These are phyloP conservation scores for Neckera pumila DNA, from an alignment of 225 moss, liverwort and hornwort species.

Conservation along the genomic window DNA sequence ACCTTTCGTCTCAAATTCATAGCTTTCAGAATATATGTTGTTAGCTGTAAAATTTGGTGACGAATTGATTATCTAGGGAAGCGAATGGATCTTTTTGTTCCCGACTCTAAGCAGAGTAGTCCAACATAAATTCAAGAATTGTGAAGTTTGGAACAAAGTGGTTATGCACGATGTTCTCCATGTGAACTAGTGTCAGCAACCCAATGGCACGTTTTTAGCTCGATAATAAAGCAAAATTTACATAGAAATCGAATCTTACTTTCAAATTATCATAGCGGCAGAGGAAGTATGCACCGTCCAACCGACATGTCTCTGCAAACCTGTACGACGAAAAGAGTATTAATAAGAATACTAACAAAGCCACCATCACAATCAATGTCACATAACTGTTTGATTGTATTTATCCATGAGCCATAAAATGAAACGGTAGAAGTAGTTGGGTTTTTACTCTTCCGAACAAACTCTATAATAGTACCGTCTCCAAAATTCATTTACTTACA, in stretches of 20 bases:
- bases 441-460: background rate
- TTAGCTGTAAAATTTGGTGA: background rate
- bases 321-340: conserved; percentile 13
- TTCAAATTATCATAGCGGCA: conserved; percentile 97
- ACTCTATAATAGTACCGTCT: background rate
- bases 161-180: background rate
- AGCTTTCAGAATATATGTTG: background rate
- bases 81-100: background rate
- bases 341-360: background rate
- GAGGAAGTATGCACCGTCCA: conserved; percentile 92
- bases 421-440: background rate
- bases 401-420: background rate
- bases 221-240: background rate
- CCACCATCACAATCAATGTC: background rate
- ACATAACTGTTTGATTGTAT: background rate
- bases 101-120: background rate
- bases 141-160: background rate
- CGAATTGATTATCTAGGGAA: background rate
- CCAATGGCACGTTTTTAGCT: background rate
- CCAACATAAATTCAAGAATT: background rate
- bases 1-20: background rate
- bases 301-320: conserved; percentile 87
- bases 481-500: background rate
- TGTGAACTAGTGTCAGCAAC: background rate
- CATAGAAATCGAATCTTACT: conserved; percentile 18